phyloP scores from a whole-genome alignment of 495 filamentous ascomycete genomes.

The Bathelium albidoporum region DNA sequence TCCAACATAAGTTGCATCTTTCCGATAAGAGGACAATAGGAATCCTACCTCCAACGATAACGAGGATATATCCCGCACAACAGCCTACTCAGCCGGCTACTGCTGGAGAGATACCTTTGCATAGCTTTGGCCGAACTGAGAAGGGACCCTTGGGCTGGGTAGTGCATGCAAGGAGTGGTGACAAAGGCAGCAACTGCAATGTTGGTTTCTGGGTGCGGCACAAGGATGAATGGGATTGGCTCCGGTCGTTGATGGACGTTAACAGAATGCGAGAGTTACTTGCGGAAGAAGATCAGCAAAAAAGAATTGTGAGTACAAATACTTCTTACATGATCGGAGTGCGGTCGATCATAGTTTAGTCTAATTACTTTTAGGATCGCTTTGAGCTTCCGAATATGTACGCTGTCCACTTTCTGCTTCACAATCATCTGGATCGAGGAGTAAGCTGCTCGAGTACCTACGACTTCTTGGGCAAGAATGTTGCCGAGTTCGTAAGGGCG shows the following conservation, averaged over 20 bases:
- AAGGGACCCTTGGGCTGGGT: constrained; percentile 22
- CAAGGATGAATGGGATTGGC: constrained; percentile 23
- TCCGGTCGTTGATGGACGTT: constrained; percentile 15
- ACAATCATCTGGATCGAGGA: constrained; percentile 44
- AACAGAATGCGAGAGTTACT: constrained; percentile 19
- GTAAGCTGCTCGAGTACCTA: constrained; percentile 40
- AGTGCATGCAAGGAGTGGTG: constrained; percentile 22
- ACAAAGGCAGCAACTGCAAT: constrained; percentile 26
- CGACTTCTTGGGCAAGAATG: constrained; percentile 48
- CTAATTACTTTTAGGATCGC: constrained; percentile 18
- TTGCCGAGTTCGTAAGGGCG: constrained; percentile 43
- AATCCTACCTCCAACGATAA: constrained; percentile 22
- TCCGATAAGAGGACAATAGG: constrained; percentile 17
- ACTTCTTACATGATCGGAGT: neutral
- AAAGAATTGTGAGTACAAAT: constrained; percentile 20
- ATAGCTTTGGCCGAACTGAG: constrained; percentile 14
- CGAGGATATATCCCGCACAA: constrained; percentile 18
- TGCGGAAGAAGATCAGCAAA: constrained; percentile 19
- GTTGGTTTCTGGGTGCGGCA: constrained; percentile 25
- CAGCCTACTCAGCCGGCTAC: constrained; percentile 18
- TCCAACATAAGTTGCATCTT: constrained; percentile 26
- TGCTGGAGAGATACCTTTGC: neutral
- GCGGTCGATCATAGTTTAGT: neutral
- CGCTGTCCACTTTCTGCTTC: constrained; percentile 47
- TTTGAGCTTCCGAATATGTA: constrained; percentile 38